A percentile compares a stretch with the other conserved stretches of the same genome.
phyloP scores from a whole-genome alignment of 768 basidiomycete species.

The Grammothele lineata region DNA sequence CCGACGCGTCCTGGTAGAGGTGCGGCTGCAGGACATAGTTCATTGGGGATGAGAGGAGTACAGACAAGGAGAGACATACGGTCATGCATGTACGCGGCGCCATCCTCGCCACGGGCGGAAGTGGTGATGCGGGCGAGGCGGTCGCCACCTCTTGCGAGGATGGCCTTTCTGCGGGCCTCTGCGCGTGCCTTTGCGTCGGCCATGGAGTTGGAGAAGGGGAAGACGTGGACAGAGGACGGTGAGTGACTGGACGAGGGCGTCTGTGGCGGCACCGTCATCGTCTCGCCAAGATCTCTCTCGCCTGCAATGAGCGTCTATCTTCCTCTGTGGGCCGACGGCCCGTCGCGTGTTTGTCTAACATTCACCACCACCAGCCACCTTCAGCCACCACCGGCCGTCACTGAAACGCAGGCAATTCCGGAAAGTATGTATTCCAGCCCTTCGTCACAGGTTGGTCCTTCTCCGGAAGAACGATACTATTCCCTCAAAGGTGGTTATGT shows the following conservation, averaged over 20 bases:
- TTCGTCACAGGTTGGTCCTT: too few relatives aligned
- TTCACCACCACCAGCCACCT: background rate
- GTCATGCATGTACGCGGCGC: slow-evolving; percentile 47
- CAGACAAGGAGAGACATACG: slow-evolving; percentile 31
- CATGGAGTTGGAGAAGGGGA: background rate
- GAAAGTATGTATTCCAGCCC: too few relatives aligned
- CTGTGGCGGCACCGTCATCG: background rate
- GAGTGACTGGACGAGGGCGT: background rate
- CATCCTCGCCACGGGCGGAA: slow-evolving; percentile 68
- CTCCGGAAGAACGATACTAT: too few relatives aligned
- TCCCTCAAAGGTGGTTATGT: too few relatives aligned
- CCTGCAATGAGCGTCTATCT: slow-evolving; percentile 10
- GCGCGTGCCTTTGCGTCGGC: slow-evolving; percentile 45
- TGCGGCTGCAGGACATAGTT: slow-evolving; percentile 33
- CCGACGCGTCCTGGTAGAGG: slow-evolving; percentile 24
- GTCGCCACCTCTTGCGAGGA: slow-evolving; percentile 66
- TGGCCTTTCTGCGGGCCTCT: slow-evolving; percentile 75
- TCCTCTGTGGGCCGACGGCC: too few relatives aligned
- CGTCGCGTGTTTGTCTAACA: too few relatives aligned
- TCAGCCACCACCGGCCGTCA: background rate
- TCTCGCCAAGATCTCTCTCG: slow-evolving; percentile 12
- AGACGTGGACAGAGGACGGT: slow-evolving; percentile 13
- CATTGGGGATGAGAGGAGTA: background rate
- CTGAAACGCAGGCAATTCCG: too few relatives aligned
- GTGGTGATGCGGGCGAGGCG: slow-evolving; percentile 77